These are phyloP conservation scores for Penicillium arizonense DNA, from an alignment of 495 filamentous ascomycete species.

Conservation along the genomic window DNA sequence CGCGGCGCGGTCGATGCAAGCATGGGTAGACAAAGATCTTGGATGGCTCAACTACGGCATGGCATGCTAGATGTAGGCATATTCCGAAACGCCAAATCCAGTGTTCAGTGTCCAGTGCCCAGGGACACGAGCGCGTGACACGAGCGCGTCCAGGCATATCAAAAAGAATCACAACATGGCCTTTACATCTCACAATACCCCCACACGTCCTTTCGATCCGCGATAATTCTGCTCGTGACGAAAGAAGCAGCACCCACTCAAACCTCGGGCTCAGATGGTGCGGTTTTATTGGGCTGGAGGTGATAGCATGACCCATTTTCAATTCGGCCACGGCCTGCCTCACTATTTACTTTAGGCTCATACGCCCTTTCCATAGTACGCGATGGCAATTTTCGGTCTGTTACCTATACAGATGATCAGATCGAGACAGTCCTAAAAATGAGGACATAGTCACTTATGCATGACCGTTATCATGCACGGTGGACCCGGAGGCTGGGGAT, in stretches of 20 bases:
- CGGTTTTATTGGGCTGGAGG: neutral
- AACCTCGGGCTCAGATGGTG: neutral
- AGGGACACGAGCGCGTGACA: too few relatives aligned
- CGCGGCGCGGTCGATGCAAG: neutral
- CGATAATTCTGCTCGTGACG: neutral
- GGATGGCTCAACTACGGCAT: neutral
- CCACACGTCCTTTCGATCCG: too few relatives aligned
- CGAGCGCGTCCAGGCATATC: too few relatives aligned
- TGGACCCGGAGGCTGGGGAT: neutral
- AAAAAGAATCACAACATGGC: too few relatives aligned
- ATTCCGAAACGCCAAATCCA: neutral
- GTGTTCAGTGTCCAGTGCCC: too few relatives aligned
- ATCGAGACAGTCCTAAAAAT: too few relatives aligned
- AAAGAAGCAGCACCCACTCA: neutral
- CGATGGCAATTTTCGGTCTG: neutral
- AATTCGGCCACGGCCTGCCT: neutral
- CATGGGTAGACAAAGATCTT: neutral
- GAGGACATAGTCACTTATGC: neutral
- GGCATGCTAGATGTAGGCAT: neutral
- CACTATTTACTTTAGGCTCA: neutral
- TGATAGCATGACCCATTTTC: slow-evolving; percentile 1
- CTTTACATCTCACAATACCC: too few relatives aligned
- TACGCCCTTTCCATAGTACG: neutral
- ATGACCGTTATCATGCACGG: slow-evolving; percentile 1
- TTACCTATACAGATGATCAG: too few relatives aligned